Conservation (phyloP, 2,329 filamentous ascomycete genomes). For the Xylariaceae sp. region DNA sequence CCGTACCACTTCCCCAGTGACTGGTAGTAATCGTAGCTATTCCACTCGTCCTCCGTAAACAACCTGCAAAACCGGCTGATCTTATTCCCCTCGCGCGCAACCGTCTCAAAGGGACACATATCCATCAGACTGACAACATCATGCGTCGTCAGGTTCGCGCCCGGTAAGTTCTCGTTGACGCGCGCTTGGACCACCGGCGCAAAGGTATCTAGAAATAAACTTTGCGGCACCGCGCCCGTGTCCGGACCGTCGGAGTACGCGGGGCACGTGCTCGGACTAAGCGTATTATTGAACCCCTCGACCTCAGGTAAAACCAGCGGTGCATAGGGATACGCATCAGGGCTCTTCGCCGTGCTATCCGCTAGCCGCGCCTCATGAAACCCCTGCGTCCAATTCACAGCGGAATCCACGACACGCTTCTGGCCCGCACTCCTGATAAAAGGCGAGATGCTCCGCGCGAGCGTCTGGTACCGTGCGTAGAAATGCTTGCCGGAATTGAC, state of each 20-base stretch:
- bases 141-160: conserved; percentile 57
- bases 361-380: conserved; percentile 56
- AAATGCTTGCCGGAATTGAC: conserved; percentile 72
- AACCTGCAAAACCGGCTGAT: conserved; percentile 71
- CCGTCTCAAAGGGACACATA: conserved; percentile 78
- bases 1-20: conserved; percentile 82
- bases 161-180: conserved; percentile 64
- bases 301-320: conserved; percentile 70
- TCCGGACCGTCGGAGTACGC: conserved; percentile 61
- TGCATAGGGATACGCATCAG: conserved; percentile 45
- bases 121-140: conserved; percentile 79
- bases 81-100: conserved; percentile 54
- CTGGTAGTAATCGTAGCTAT: conserved; percentile 74
- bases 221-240: conserved; percentile 49
- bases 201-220: conserved; percentile 60
- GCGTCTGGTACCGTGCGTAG: conserved; percentile 64
- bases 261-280: conserved; percentile 69
- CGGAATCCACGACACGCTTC: conserved; percentile 69
- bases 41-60: conserved; percentile 72
- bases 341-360: conserved; percentile 38
- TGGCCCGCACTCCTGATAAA: conserved; percentile 72
- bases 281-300: conserved; percentile 69
- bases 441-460: conserved; percentile 56
- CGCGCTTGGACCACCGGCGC: conserved; percentile 63
- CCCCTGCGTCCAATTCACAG: conserved; percentile 69